Evolutionary conservation across 2,329 filamentous ascomycete genomes (phyloP), one percentile per base, ranked within the genome.

Genomic region (Periconia digitata): DNA sequence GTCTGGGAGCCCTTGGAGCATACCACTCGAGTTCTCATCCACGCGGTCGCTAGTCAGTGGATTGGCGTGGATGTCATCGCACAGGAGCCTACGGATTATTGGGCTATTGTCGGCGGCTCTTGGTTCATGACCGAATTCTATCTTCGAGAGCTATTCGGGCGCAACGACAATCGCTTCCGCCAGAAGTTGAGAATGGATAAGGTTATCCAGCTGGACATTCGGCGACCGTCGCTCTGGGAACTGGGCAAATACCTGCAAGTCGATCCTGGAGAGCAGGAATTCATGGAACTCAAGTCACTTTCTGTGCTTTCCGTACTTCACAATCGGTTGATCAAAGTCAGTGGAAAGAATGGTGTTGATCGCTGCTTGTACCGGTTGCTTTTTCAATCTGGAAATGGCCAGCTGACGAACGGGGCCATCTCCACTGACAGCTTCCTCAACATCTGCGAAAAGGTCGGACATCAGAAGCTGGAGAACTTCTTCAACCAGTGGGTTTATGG

Each of bases 91-190:
- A 80, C 81, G 43, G 94, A 99, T 69, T 84, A 85, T 45, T 99
- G 94, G 94, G 85, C 95, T 17, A 86, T 92, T 12, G 82, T 94
- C 45, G 95, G 92, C 13, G 87, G 95, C 40, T 89, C 92, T 0
- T 92, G 92, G 76, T 99, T 90, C 75, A 95, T 99, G 81, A 91
- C 92, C 1, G 92, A 96, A 60, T 81, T 90, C 3, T 96, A 95
- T 71, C 89, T 97, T 82, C 90, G 86, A 68, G 86, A 85, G 56
- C 79, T 99, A 2, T 95, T 90, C 64, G 94, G 94, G 7, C 95
- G 95, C 66, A 99, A 99, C 66, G 90, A 96, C 62, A 94, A 96
- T 67, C 82, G 91, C 10, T 97, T 91, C 67, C 85, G 90, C 32
- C 87, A 96, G 71, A 97, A 97, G 72, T 78, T 83, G 32, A 83